Conservation (phyloP, 164 flowering plant genomes). For the Stephania yunnanensis region DNA sequence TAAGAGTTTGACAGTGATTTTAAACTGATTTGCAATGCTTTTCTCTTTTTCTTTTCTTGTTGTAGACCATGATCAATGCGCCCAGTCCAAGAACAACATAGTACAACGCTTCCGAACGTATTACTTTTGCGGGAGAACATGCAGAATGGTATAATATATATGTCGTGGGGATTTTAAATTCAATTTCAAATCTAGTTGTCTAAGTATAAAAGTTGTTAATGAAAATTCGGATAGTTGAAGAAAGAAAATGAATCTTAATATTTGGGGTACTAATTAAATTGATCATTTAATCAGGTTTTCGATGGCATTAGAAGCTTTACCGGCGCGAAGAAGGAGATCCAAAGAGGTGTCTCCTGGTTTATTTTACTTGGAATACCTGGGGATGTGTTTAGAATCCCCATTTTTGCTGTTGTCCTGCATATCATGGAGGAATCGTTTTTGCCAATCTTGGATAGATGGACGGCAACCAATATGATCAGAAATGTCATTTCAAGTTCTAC, state of each 20-base stretch:
- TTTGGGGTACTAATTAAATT: background rate
- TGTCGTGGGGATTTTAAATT: background rate
- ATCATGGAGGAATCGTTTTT: background rate
- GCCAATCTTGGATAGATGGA: background rate
- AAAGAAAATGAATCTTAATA: background rate
- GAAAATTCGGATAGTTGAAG: too few relatives aligned
- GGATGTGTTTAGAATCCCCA: background rate
- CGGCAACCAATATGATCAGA: background rate
- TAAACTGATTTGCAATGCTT: too few relatives aligned
- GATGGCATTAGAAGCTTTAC: background rate
- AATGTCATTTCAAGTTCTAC: background rate
- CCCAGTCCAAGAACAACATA: background rate
- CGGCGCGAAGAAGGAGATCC: background rate
- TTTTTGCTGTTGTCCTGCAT: background rate
- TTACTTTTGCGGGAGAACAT: slow-evolving; percentile 20
- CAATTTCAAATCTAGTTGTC: background rate
- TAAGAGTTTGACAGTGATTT: too few relatives aligned
- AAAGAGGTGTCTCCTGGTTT: background rate
- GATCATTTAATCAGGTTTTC: background rate
- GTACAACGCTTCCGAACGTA: background rate
- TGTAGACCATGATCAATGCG: background rate
- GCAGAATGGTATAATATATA: slow-evolving; percentile 19
- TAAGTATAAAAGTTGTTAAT: background rate
- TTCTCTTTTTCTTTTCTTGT: background rate
- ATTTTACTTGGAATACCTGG: background rate